A percentile compares a stretch with the other conserved stretches of the same genome.
These are phyloP conservation scores for Vigna radiata DNA, from an alignment of 306 rosid species.

Conservation along the genomic window DNA sequence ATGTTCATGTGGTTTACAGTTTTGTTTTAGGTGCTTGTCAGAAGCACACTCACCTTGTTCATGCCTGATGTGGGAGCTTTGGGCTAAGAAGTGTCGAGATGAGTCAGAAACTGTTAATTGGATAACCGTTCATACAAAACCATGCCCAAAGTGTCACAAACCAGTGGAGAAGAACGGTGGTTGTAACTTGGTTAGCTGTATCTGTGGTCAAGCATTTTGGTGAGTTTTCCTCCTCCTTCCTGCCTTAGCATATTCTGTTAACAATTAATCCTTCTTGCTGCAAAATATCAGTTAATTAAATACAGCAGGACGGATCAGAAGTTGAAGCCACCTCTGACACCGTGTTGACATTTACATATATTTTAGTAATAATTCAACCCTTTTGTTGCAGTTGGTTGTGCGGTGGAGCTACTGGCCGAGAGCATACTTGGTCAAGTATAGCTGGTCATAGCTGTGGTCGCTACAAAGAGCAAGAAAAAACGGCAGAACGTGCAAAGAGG, in stretches of 20 bases:
- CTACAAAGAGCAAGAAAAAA: constrained; percentile 68
- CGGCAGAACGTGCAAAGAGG: constrained; percentile 85
- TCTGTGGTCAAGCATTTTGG: constrained; percentile 98
- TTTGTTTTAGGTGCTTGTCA: constrained; percentile 83
- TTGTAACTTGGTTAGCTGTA: constrained; percentile 95
- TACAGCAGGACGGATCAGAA: not conserved
- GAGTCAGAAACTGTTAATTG: constrained; percentile 99
- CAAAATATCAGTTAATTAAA: not conserved
- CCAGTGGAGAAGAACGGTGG: constrained; percentile 99
- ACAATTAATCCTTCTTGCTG: not conserved
- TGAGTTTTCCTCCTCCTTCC: constrained; percentile 49
- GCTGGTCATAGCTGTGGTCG: constrained; percentile 98
- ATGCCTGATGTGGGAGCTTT: constrained; percentile 93
- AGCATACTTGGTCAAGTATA: constrained; percentile 87
- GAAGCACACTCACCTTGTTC: constrained; percentile 98
- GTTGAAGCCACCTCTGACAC: constrained; percentile 5
- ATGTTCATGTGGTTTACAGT: constrained; percentile 90
- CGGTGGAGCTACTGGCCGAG: constrained; percentile 94
- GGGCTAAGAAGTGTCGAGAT: constrained; percentile 90
- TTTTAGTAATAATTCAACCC: constrained; percentile 7
- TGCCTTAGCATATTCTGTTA: constrained; percentile 30
- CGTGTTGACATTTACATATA: not conserved
- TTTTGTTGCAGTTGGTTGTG: constrained; percentile 89
- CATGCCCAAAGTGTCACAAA: constrained; percentile 96
- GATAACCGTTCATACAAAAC: constrained; percentile 95